Conservation (phyloP, 352 stramenopile genomes). For the Lagenidium giganteum region DNA sequence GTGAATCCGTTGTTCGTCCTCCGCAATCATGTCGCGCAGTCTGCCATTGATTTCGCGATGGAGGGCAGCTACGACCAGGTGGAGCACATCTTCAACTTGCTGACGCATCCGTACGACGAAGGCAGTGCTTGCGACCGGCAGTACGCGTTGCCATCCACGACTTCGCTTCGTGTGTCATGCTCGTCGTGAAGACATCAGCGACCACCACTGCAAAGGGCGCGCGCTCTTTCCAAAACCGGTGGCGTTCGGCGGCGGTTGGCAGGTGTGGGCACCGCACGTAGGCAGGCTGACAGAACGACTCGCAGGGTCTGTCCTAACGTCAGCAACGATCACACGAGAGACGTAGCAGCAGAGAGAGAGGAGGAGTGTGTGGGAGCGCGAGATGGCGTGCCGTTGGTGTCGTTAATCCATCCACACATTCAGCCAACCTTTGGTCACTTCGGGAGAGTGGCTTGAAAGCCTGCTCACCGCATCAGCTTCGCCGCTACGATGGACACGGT, state of each 20-base stretch:
- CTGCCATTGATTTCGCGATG: constrained; percentile 76
- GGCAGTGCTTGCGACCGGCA: constrained; percentile 28
- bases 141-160: constrained; percentile 36
- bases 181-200: constrained; percentile 58
- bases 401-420: background rate
- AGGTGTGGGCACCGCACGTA: too few species aligned
- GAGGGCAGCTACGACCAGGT: constrained; percentile 62
- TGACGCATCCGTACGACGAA: constrained; percentile 70
- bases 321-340: background rate
- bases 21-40: constrained; percentile 88
- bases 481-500: constrained; percentile 25
- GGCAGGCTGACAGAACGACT: too few species aligned
- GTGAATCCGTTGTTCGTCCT: constrained; percentile 84
- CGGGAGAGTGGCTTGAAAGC: too few species aligned
- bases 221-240: too few species aligned
- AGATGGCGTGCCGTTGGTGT: background rate
- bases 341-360: too few species aligned
- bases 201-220: too few species aligned
- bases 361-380: background rate
- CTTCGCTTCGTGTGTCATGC: constrained; percentile 77
- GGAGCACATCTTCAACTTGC: constrained; percentile 60
- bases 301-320: too few species aligned
- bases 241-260: too few species aligned
- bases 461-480: too few species aligned
- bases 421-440: background rate